Conservation (phyloP, 2,329 filamentous ascomycete genomes). For the Colletotrichum orbiculare region DNA sequence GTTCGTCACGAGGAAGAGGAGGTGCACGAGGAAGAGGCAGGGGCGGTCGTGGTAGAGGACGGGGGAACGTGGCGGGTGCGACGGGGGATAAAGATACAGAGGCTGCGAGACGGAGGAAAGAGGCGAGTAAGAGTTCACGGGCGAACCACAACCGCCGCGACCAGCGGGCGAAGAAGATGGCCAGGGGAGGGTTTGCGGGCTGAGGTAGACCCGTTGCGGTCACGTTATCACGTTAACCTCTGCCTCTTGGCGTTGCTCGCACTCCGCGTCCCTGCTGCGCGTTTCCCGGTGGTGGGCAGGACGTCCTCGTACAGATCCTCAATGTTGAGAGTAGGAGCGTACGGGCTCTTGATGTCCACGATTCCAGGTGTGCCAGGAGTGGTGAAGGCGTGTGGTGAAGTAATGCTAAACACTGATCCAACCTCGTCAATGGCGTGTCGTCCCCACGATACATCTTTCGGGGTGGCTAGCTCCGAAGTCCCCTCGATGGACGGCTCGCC, state of each 20-base stretch:
- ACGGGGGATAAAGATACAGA: conserved; percentile 78
- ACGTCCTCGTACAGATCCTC: conserved; percentile 47
- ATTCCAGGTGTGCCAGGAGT: conserved; percentile 45
- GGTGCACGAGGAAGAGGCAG: conserved; percentile 57
- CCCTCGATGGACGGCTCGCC: conserved; percentile 51
- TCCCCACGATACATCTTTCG: conserved; percentile 47
- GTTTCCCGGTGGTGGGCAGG: conserved; percentile 10
- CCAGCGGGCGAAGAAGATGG: conserved; percentile 73
- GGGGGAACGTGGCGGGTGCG: conserved; percentile 72
- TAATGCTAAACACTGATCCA: conserved; percentile 47
- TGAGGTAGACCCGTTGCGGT: conserved; percentile 31
- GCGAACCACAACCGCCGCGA: conserved; percentile 91
- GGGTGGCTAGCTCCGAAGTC: conserved; percentile 56
- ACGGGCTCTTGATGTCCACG: conserved; percentile 51
- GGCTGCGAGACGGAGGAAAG: conserved; percentile 78
- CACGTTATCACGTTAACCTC: conserved; percentile 37
- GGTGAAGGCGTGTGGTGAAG: conserved; percentile 41
- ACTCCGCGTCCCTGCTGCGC: conserved; percentile 26
- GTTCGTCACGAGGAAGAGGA: conserved; percentile 52
- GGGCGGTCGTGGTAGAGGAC: conserved; percentile 59
- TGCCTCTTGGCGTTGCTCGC: conserved; percentile 42
- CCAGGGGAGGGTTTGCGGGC: conserved; percentile 56
- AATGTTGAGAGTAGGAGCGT: conserved; percentile 49
- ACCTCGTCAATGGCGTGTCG: conserved; percentile 48
- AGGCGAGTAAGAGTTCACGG: conserved; percentile 81